Base-by-base conservation (phyloP, 495 filamentous ascomycete genomes). In the Cetradonia linearis region DNA sequence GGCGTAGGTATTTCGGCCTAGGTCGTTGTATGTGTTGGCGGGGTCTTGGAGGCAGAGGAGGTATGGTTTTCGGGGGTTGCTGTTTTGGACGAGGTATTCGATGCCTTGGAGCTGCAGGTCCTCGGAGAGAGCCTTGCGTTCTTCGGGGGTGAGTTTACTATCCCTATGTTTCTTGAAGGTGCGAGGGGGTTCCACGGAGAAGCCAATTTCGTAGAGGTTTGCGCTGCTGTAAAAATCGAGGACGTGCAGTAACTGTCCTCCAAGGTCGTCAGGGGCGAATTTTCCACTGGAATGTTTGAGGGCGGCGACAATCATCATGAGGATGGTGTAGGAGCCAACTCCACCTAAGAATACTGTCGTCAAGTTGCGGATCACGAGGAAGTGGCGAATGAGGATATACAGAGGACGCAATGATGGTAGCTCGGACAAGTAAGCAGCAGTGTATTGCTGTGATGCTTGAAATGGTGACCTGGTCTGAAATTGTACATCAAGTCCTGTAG, bases 21-120 rank as follows among this genome's bases (percentile, higher is more conserved):
- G 69, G 63, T 86, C 80, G 59, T 81, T 81, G 64, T 73, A 70
- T 34, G 73, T 72, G 59, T 84, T 74, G 3, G 79, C 78, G 1
- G 83, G 83, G 59, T 86, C 81, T 65, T 85, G 82, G 6, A 86
- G 68, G 63, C 77, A 83, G 27, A 86, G 63, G 14, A 74, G 64
- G 62, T 72, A 78, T 8, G 69, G 73, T 44, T 69, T 67, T 18
- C 48, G 33, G 2, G 65, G 47, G 16, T 71, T 46, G 16, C 37
- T 34, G 28, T 56, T 54, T 6, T 44, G n/a, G 18, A 69, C 48
- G 9, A 25, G n/a, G 23, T 65, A 49, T 28, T 63, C 54, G 27
- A 63, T 48, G 23, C 60, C 64, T 30, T 37, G 42, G 20, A 61
- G 37, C 16, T 55, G 23, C 27, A 58, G 33, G 50, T 56, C 56